Conservation (phyloP, 352 stramenopile species). For the Pythium apleroticum region DNA sequence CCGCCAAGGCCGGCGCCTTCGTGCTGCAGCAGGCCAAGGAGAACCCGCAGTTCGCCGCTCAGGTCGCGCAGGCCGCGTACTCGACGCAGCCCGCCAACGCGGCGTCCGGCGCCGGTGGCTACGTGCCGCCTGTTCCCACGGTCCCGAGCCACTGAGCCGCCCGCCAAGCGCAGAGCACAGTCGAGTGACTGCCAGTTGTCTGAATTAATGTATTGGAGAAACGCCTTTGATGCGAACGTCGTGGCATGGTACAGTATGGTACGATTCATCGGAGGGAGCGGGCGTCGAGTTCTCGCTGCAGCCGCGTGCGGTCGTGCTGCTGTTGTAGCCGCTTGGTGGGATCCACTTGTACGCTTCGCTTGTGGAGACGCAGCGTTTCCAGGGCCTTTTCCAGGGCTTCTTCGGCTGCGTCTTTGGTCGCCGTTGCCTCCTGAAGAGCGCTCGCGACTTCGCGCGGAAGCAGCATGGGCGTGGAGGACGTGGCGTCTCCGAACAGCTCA, state of each 20-base stretch:
- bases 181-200: neutral
- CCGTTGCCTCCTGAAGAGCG: constrained; percentile 10
- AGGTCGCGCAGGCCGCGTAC: constrained; percentile 39
- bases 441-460: constrained; percentile 17
- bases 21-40: constrained; percentile 67
- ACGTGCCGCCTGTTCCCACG: constrained; percentile 24
- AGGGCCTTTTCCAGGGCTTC: constrained; percentile 20
- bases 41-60: constrained; percentile 68
- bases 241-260: too few relatives aligned
- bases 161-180: neutral
- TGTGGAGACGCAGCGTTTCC: constrained; percentile 24
- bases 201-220: constrained; percentile 22
- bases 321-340: constrained; percentile 23
- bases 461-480: constrained; percentile 27
- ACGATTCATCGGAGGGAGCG: neutral
- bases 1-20: constrained; percentile 60
- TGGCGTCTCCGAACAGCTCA: constrained; percentile 30
- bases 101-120: constrained; percentile 7
- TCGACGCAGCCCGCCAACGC: constrained; percentile 13
- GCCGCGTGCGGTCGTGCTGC: constrained; percentile 12
- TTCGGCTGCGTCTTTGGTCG: constrained; percentile 27
- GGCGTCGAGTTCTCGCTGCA: constrained; percentile 11
- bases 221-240: neutral
- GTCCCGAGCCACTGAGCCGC: neutral
- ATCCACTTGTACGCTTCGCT: constrained; percentile 24